These are phyloP conservation scores for Oenanthe sinensis DNA, from an alignment of 129 eudicot species.

Conservation along the genomic window DNA sequence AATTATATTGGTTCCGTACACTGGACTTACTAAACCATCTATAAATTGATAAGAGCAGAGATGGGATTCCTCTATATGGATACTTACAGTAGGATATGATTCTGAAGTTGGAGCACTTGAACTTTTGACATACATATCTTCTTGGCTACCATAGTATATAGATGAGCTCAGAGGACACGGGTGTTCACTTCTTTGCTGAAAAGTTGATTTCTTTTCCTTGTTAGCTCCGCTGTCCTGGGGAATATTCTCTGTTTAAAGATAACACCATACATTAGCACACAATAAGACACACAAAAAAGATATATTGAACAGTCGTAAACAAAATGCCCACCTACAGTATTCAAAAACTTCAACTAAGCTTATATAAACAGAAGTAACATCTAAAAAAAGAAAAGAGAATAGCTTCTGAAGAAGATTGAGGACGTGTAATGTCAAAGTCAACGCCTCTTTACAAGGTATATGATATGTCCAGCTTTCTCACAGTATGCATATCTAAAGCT, in stretches of 20 bases:
- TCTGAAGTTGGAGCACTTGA: constrained; percentile 32
- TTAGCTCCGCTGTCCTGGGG: constrained; percentile 23
- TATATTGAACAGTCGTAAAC: background rate
- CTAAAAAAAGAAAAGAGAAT: background rate
- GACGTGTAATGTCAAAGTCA: background rate
- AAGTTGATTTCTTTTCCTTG: constrained; percentile 38
- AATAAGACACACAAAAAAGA: background rate
- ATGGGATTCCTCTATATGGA: background rate
- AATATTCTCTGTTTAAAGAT: constrained; percentile 26
- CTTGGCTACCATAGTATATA: constrained; percentile 59
- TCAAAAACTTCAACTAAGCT: background rate
- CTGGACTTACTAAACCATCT: background rate
- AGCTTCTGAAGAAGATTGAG: background rate
- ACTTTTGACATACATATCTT: constrained; percentile 50
- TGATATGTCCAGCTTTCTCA: no score
- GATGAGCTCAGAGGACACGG: constrained; percentile 58
- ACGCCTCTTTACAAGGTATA: background rate
- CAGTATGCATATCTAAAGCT: background rate
- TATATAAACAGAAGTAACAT: background rate
- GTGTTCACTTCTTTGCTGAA: constrained; percentile 32
- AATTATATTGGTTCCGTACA: background rate
- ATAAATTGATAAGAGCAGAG: background rate
- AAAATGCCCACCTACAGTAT: background rate
- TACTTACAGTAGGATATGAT: constrained; percentile 29
- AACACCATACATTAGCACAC: background rate